Conservation (phyloP, 2,329 filamentous ascomycete species). For the Hortaea werneckii region DNA sequence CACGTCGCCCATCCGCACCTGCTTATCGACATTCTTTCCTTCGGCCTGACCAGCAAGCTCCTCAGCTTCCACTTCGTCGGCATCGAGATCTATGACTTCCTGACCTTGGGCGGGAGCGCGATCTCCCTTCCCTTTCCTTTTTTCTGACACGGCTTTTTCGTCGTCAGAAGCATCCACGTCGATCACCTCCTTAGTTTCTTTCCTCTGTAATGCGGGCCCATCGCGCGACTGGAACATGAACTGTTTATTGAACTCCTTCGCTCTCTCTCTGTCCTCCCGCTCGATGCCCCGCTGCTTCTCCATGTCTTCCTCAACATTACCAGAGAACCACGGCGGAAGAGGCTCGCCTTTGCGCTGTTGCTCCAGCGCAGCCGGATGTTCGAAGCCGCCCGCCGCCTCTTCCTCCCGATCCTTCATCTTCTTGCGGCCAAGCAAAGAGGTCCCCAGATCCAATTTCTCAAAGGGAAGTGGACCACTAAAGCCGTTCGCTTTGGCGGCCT, state of each 20-base stretch:
- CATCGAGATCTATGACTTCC: slow-evolving; percentile 34
- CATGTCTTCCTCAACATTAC: slow-evolving; percentile 52
- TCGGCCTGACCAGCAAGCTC: slow-evolving; percentile 31
- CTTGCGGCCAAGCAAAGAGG: slow-evolving; percentile 44
- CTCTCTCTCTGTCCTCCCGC: slow-evolving; percentile 42
- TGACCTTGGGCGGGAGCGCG: neutral
- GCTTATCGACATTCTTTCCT: slow-evolving; percentile 19
- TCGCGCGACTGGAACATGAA: slow-evolving; percentile 48
- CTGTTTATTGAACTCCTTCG: slow-evolving; percentile 46
- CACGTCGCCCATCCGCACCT: slow-evolving; percentile 13
- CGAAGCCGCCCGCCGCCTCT: slow-evolving; percentile 55
- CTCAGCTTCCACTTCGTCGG: slow-evolving; percentile 2
- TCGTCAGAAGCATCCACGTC: slow-evolving; percentile 34
- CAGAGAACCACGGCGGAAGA: slow-evolving; percentile 65
- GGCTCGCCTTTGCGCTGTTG: slow-evolving; percentile 43
- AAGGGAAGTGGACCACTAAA: slow-evolving; percentile 83
- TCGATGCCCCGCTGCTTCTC: slow-evolving; percentile 29
- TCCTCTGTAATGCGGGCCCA: slow-evolving; percentile 49
- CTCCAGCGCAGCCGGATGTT: slow-evolving; percentile 16
- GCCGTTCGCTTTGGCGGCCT: slow-evolving; percentile 37
- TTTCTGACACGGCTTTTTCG: slow-evolving; percentile 26
- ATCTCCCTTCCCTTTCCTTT: neutral
- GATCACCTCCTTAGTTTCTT: slow-evolving; percentile 40
- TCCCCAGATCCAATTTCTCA: slow-evolving; percentile 64
- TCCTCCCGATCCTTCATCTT: slow-evolving; percentile 44